phyloP scores from a whole-genome alignment of 2,329 filamentous ascomycete species.

The Aureobasidium sp. region DNA sequence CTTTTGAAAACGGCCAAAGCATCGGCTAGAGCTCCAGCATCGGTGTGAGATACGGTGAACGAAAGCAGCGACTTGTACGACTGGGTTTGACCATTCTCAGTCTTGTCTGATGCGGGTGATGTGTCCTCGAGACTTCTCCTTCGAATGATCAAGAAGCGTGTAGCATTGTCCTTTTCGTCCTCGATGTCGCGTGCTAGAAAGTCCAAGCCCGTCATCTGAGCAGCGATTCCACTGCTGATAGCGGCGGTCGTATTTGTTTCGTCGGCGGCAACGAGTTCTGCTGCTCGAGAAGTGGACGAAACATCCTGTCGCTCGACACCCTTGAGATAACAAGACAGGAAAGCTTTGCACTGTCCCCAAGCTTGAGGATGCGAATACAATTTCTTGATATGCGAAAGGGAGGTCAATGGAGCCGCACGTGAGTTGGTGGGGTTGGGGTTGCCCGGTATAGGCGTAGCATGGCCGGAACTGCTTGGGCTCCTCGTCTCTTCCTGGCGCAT shows the following conservation, averaged over 20 bases:
- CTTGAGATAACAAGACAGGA: slow-evolving; percentile 63
- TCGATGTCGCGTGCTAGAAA: slow-evolving; percentile 65
- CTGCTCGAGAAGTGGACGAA: slow-evolving; percentile 77
- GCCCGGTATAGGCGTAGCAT: slow-evolving; percentile 44
- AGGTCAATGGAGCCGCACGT: slow-evolving; percentile 41
- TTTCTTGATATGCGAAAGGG: slow-evolving; percentile 59
- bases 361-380: slow-evolving; percentile 94
- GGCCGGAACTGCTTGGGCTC: slow-evolving; percentile 34
- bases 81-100: not conserved
- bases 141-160: slow-evolving; percentile 65
- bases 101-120: not conserved
- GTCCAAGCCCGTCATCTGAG: slow-evolving; percentile 58
- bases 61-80: slow-evolving; percentile 66
- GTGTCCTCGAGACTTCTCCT: slow-evolving; percentile 19
- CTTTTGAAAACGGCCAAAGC: slow-evolving; percentile 71
- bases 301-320: slow-evolving; percentile 75
- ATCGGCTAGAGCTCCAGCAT: slow-evolving; percentile 75
- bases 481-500: slow-evolving; percentile 18
- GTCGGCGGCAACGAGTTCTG: slow-evolving; percentile 60
- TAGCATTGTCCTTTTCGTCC: slow-evolving; percentile 69
- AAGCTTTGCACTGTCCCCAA: slow-evolving; percentile 80
- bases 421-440: slow-evolving; percentile 10
- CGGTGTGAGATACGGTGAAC: slow-evolving; percentile 72
- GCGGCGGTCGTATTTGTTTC: slow-evolving; percentile 59
- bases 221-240: slow-evolving; percentile 70